Conservation (phyloP, 768 basidiomycete genomes). For the Gloeostereum incarnatum region DNA sequence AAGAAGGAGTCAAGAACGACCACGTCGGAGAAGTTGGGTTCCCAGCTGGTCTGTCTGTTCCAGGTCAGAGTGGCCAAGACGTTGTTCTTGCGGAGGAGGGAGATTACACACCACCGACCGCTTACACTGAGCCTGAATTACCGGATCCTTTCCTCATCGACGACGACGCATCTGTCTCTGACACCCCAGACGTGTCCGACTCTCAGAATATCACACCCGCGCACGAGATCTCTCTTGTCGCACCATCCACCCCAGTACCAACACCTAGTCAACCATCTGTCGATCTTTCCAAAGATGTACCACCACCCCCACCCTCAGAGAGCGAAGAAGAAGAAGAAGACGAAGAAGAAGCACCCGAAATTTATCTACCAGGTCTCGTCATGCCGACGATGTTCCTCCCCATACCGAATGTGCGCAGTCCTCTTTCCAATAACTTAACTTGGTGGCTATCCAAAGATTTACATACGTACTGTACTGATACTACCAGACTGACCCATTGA, state of each 20-base stretch:
- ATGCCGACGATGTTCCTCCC: conserved; percentile 77
- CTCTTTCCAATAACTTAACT: conserved; percentile 39
- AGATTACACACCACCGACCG: too few species aligned
- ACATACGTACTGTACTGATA: conserved; percentile 30
- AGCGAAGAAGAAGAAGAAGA: conserved; percentile 16
- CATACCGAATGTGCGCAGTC: conserved; percentile 77
- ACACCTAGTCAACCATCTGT: conserved; percentile 18
- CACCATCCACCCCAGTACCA: conserved; percentile 18
- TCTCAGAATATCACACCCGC: conserved; percentile 25
- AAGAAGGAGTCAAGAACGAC: too few species aligned
- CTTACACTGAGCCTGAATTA: conserved; percentile 40
- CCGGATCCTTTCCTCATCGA: conserved; percentile 59
- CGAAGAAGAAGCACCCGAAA: conserved; percentile 41
- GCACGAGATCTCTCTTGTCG: conserved; percentile 31
- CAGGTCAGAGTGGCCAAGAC: too few species aligned
- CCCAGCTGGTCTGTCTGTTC: too few species aligned
- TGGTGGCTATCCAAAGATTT: conserved; percentile 53
- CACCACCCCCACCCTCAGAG: conserved; percentile 38
- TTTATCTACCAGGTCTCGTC: conserved; percentile 62
- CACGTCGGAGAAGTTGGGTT: too few species aligned
- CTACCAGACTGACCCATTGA: conserved; percentile 76
- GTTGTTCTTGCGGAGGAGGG: too few species aligned
- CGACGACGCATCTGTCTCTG: conserved; percentile 30
- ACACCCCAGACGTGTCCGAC: conserved; percentile 14
- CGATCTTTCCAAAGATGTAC: conserved; percentile 48